These are phyloP conservation scores for Striga asiatica DNA, from an alignment of 257 asterid genomes.

Conservation along the genomic window DNA sequence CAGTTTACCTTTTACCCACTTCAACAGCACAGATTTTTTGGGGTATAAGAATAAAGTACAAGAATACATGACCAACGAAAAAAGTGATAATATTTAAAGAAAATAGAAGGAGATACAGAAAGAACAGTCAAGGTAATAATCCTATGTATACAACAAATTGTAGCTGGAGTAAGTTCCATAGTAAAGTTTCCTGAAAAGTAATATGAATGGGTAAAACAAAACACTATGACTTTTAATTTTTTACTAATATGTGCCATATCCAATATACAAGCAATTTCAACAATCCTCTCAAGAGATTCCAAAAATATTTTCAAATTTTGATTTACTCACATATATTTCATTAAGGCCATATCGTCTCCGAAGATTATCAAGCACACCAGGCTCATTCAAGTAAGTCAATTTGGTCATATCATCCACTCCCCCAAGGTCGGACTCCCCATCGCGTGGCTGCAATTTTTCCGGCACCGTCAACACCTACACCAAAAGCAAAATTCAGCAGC, in stretches of 20 bases:
- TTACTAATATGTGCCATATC: too few relatives aligned
- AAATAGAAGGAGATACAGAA: background rate
- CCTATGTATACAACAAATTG: background rate
- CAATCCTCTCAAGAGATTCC: background rate
- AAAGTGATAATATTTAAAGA: too few relatives aligned
- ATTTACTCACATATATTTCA: background rate
- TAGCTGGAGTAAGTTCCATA: background rate
- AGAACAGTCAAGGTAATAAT: background rate
- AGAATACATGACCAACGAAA: background rate
- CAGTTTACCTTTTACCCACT: background rate
- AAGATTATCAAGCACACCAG: conserved; percentile 68
- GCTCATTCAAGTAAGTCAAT: conserved; percentile 85
- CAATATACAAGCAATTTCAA: too few relatives aligned
- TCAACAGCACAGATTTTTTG: background rate
- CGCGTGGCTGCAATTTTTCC: conserved; percentile 73
- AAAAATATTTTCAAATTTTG: background rate
- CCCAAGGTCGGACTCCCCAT: conserved; percentile 82
- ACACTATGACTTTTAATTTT: too few relatives aligned
- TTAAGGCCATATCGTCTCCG: background rate
- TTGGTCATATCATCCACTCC: conserved; percentile 90
- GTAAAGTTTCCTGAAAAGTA: too few relatives aligned
- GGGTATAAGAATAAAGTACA: background rate
- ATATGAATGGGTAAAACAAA: too few relatives aligned
- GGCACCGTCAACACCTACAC: conserved; percentile 48
- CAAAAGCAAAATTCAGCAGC: background rate